Evolutionary conservation across 2,329 filamentous ascomycete species (phyloP).

Genomic region (Gnomoniopsis sp.): DNA sequence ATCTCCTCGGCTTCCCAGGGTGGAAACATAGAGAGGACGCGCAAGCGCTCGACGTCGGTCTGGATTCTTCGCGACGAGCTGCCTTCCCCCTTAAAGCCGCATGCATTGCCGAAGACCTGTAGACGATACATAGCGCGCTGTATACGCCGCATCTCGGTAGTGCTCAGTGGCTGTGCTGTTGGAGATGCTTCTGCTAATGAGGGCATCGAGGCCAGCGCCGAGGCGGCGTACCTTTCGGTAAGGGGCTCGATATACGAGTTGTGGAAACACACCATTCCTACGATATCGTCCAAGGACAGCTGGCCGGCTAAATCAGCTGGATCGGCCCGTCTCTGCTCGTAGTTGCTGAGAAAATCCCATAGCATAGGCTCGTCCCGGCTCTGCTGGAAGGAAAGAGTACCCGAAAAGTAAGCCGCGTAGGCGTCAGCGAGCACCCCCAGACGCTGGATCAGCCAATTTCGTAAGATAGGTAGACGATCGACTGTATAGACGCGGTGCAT

Average conservation of each 20-base stretch:
- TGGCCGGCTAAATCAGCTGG: background rate
- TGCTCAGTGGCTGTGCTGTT: background rate
- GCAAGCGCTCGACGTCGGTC: background rate
- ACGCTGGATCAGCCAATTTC: background rate
- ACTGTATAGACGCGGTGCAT: background rate
- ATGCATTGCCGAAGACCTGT: conserved; percentile 13
- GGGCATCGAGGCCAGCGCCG: conserved; percentile 14
- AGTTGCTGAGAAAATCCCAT: background rate
- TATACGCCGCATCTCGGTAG: conserved; percentile 9
- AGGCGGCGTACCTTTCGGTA: conserved; percentile 13
- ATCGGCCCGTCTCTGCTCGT: background rate
- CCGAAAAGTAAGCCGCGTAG: background rate
- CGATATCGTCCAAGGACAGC: conserved; percentile 6
- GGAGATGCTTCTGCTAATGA: background rate
- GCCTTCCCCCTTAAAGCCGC: background rate
- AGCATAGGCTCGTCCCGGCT: background rate
- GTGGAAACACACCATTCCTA: conserved; percentile 15
- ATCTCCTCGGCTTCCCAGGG: conserved; percentile 5
- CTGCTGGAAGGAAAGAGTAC: background rate
- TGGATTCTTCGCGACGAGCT: background rate
- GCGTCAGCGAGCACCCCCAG: background rate
- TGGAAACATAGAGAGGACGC: background rate
- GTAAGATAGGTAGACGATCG: background rate
- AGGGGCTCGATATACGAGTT: conserved; percentile 14
- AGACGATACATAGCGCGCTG: conserved; percentile 16